A percentile compares a stretch with the other conserved stretches of the same genome.
These are phyloP conservation scores for Rhizomucor miehei DNA, from an alignment of 371 early-diverging fungal species.

Conservation along the genomic window DNA sequence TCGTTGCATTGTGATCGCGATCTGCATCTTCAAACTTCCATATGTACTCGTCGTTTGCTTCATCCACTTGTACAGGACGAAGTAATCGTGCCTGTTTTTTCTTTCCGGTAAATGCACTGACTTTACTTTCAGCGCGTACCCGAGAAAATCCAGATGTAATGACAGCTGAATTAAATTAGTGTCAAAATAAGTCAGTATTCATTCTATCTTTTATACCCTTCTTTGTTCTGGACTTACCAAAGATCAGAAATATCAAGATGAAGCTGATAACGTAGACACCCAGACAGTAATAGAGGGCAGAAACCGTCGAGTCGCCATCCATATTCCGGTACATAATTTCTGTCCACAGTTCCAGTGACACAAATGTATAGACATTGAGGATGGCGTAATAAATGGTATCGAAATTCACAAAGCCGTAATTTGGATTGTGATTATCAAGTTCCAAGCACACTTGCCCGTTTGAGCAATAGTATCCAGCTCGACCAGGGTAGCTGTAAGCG, in stretches of 20 bases:
- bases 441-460: conserved; percentile 51
- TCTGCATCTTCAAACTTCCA: conserved; percentile 49
- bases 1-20: conserved; percentile 31
- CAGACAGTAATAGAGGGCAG: conserved; percentile 51
- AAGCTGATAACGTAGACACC: conserved; percentile 56
- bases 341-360: conserved; percentile 59
- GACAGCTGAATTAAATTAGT: conserved; percentile 42
- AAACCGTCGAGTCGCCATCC: conserved; percentile 46
- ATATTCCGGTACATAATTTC: conserved; percentile 54
- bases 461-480: conserved; percentile 35
- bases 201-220: too few relatives aligned
- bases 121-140: conserved; percentile 48
- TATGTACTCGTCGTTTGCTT: conserved; percentile 27
- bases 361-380: conserved; percentile 50
- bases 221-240: conserved; percentile 44
- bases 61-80: conserved; percentile 19
- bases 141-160: conserved; percentile 61
- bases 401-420: conserved; percentile 43
- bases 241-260: conserved; percentile 50
- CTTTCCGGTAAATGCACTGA: conserved; percentile 55
- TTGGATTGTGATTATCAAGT: conserved; percentile 40
- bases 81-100: conserved; percentile 26
- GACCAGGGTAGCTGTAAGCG: conserved; percentile 30
- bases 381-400: conserved; percentile 53
- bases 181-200: neutral